These are phyloP conservation scores for Kwoniella newhampshirensis DNA, from an alignment of 768 basidiomycete genomes.

Conservation along the genomic window DNA sequence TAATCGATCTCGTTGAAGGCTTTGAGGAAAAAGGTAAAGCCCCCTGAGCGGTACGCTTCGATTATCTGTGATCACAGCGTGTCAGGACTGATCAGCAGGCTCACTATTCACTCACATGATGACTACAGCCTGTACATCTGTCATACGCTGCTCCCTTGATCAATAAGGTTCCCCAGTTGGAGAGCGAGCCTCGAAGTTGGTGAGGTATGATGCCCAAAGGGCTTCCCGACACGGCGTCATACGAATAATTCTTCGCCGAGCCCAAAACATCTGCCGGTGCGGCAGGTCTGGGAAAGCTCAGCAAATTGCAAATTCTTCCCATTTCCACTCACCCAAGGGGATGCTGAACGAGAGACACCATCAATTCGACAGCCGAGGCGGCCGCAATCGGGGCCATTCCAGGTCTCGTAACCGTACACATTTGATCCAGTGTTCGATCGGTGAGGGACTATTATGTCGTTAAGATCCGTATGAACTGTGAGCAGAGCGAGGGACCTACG, in stretches of 20 bases:
- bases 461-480: not conserved
- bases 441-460: constrained; percentile 58
- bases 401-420: constrained; percentile 97
- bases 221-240: too few species aligned
- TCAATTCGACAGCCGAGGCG: constrained; percentile 86
- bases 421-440: constrained; percentile 93
- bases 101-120: constrained; percentile 59
- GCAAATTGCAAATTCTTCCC: not conserved
- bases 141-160: constrained; percentile 84
- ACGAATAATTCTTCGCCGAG: too few species aligned
- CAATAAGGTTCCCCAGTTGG: constrained; percentile 78
- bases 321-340: constrained; percentile 67
- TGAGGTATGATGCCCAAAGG: constrained; percentile 76
- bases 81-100: not conserved
- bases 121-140: constrained; percentile 86
- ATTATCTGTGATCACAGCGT: constrained; percentile 62
- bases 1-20: constrained; percentile 81
- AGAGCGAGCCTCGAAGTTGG: constrained; percentile 85
- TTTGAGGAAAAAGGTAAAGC: constrained; percentile 72
- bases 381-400: constrained; percentile 90
- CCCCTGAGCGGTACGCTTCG: constrained; percentile 74
- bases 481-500: constrained; percentile 57
- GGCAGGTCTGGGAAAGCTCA: too few species aligned
- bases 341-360: constrained; percentile 85
- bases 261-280: too few species aligned